phyloP scores from a whole-genome alignment of 192 early-diverging fungal genomes.

The Backusella westeae region DNA sequence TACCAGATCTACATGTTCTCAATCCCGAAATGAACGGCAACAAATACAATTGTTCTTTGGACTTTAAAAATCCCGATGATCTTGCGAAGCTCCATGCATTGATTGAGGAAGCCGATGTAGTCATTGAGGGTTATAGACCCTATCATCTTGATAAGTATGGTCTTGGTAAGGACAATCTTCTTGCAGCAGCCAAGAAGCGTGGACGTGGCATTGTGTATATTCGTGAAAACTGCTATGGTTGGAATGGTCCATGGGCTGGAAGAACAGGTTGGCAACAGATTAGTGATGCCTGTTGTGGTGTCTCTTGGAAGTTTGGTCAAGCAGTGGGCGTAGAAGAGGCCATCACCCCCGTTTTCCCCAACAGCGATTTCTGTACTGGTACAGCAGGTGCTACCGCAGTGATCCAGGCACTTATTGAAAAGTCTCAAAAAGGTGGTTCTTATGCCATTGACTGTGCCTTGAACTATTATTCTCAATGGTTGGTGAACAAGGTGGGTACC shows the following conservation, averaged over 20 bases:
- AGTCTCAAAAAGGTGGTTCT: conserved; percentile 9
- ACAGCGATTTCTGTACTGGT: not conserved
- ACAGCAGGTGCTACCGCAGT: not conserved
- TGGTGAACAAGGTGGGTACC: conserved; percentile 9
- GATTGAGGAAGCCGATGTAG: conserved; percentile 17
- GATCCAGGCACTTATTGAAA: conserved; percentile 2
- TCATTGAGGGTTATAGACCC: conserved; percentile 10
- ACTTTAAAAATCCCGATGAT: not conserved
- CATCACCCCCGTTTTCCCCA: not conserved
- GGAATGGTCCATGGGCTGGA: conserved; percentile 11
- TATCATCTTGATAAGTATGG: conserved; percentile 16
- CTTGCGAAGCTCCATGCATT: not conserved
- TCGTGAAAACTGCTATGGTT: conserved; percentile 21
- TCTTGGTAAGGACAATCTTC: conserved; percentile 6
- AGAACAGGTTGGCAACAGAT: conserved; percentile 19
- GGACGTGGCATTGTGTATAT: conserved; percentile 3
- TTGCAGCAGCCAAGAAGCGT: not conserved
- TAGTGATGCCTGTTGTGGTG: conserved; percentile 7
- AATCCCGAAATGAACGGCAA: conserved; percentile 3
- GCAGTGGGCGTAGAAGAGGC: not conserved
- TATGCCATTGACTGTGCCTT: conserved; percentile 9
- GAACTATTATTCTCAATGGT: conserved; percentile 13
- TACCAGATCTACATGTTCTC: not conserved
- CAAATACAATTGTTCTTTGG: conserved; percentile 16
- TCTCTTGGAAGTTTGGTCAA: conserved; percentile 11